These are phyloP conservation scores for Cocos nucifera DNA, from an alignment of 176 grass and related monocot genomes.

Conservation along the genomic window DNA sequence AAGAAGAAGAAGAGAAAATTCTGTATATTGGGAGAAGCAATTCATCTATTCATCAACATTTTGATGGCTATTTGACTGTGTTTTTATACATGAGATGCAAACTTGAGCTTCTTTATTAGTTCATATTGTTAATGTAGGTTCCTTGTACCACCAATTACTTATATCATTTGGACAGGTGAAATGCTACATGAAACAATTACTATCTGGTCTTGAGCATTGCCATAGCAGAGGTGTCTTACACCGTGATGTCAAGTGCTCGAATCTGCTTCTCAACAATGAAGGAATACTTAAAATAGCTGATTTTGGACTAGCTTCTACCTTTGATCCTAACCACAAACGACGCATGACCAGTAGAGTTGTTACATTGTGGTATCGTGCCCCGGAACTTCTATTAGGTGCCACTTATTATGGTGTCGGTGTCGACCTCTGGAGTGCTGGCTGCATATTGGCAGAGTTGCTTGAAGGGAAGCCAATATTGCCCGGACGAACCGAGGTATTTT, in stretches of 20 bases:
- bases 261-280: conserved; percentile 44
- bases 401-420: conserved; percentile 31
- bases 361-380: conserved; percentile 45
- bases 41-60: too few species aligned
- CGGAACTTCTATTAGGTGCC: conserved; percentile 38
- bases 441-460: conserved; percentile 43
- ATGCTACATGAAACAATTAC: conserved; percentile 52
- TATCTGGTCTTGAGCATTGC: conserved; percentile 36
- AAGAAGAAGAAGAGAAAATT: too few species aligned
- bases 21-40: too few species aligned
- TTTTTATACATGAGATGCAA: background rate
- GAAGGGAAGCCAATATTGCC: conserved; percentile 33
- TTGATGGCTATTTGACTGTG: background rate
- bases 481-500: conserved; percentile 37
- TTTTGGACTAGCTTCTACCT: conserved; percentile 37
- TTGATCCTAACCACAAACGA: conserved; percentile 27
- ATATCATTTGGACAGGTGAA: conserved; percentile 31
- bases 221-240: conserved; percentile 37
- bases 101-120: background rate
- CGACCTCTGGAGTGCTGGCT: conserved; percentile 52
- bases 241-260: conserved; percentile 47
- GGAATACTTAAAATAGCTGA: conserved; percentile 44
- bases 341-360: conserved; percentile 45
- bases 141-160: too few species aligned
- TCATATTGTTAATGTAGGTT: background rate